Evolutionary conservation across 352 stramenopile genomes (phyloP).

Genomic region (Phytopythium litorale): DNA sequence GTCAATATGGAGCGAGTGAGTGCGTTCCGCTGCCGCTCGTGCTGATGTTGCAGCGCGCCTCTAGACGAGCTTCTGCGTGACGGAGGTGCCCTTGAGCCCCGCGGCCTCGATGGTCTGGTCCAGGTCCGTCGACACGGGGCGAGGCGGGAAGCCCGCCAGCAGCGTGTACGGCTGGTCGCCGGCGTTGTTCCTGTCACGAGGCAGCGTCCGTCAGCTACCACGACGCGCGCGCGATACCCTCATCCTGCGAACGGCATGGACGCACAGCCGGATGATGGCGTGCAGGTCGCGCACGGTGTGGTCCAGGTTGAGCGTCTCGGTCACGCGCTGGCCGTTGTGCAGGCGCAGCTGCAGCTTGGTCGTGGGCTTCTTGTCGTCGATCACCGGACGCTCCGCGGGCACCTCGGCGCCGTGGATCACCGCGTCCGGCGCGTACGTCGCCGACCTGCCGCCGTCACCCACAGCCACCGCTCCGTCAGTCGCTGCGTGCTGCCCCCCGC

Average conservation of each 20-base stretch:
- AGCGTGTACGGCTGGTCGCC: constrained; percentile 85
- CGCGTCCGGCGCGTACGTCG: constrained; percentile 35
- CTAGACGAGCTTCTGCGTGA: constrained; percentile 92
- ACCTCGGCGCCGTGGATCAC: constrained; percentile 40
- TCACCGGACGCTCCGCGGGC: constrained; percentile 42
- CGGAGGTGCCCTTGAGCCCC: constrained; percentile 87
- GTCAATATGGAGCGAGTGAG: background rate
- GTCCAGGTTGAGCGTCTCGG: constrained; percentile 83
- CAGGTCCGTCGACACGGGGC: constrained; percentile 80
- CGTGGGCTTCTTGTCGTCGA: constrained; percentile 84
- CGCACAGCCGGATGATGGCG: constrained; percentile 80
- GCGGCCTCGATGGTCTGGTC: constrained; percentile 87
- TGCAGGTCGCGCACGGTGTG: constrained; percentile 88
- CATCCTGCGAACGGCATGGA: background rate
- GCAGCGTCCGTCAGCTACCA: no score
- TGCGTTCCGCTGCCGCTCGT: background rate
- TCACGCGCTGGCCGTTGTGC: constrained; percentile 74
- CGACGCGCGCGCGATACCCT: no score
- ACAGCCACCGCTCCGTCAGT: constrained; percentile 3
- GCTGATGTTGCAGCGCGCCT: background rate
- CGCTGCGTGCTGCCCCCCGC: background rate
- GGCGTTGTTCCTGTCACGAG: constrained; percentile 51
- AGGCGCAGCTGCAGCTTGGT: constrained; percentile 89
- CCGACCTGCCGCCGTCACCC: constrained; percentile 19
- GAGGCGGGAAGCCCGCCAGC: constrained; percentile 90